Conservation (phyloP, 163 green algal species). For the Botryococcus braunii region DNA sequence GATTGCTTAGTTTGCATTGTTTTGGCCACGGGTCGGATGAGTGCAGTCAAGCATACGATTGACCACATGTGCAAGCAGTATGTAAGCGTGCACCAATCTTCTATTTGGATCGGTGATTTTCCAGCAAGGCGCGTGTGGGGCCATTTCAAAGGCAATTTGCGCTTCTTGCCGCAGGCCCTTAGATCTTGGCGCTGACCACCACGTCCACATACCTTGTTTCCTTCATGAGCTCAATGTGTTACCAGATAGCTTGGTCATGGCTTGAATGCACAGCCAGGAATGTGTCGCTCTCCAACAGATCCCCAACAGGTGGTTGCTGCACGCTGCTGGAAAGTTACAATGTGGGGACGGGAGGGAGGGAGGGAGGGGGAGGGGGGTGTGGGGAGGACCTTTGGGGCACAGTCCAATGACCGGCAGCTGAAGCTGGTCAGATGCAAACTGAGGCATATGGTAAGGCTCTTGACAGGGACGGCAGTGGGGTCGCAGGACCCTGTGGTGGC, state of each 20-base stretch:
- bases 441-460: neutral
- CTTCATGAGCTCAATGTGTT: no score
- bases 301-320: no score
- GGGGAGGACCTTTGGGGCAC: neutral
- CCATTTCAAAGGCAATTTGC: no score
- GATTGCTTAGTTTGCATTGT: neutral
- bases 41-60: neutral
- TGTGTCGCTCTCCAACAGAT: no score
- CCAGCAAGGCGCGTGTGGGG: no score
- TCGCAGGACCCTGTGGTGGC: conserved; percentile 42
- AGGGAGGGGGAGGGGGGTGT: neutral
- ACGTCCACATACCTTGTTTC: no score
- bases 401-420: neutral
- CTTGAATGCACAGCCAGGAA: no score
- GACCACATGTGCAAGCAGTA: neutral
- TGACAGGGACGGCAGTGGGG: neutral
- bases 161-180: no score
- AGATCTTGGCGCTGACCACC: no score
- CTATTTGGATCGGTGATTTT: no score
- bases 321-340: neutral
- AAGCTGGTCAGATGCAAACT: neutral
- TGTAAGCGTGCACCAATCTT: neutral
- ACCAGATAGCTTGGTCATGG: no score
- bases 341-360: neutral
- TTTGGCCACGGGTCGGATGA: neutral